A percentile compares a stretch with the other conserved stretches of the same genome.
phyloP scores from a whole-genome alignment of 257 asterid genomes.

The Capsicum baccatum region DNA sequence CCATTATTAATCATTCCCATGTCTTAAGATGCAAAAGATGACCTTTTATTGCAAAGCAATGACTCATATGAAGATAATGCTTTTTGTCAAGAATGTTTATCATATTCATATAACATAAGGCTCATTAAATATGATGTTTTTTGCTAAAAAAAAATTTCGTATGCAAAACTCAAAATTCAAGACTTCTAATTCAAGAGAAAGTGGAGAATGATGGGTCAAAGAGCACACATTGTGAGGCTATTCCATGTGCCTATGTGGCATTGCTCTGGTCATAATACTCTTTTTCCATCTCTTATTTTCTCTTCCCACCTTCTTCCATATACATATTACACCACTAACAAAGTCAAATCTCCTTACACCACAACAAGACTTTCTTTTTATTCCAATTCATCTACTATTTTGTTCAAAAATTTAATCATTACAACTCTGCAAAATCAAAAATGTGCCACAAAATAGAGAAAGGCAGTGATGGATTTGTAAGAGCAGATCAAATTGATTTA shows the following conservation, averaged over 20 bases:
- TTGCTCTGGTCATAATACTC: constrained; percentile 51
- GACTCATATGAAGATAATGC: no score
- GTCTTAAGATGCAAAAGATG: no score
- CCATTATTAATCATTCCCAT: no score
- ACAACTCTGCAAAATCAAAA: not conserved
- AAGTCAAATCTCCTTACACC: not conserved
- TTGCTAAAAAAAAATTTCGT: no score
- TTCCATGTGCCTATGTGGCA: constrained; percentile 92
- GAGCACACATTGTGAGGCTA: constrained; percentile 60
- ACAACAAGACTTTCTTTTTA: not conserved
- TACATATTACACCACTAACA: not conserved
- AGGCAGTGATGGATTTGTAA: constrained; percentile 69
- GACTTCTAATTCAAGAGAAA: not conserved
- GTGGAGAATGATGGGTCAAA: constrained; percentile 43
- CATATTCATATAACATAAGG: no score
- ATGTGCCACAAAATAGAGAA: constrained; percentile 57
- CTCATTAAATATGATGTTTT: no score
- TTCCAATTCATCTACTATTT: no score
- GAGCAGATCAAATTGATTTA: constrained; percentile 92
- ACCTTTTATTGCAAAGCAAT: no score
- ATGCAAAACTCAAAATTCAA: no score
- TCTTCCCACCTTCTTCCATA: not conserved
- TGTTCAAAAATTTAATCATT: not conserved
- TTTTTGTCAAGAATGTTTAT: no score
- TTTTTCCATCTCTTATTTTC: no score